Base-by-base conservation (phyloP, 2,329 filamentous ascomycete species). In the Hypocrella siamensis region DNA sequence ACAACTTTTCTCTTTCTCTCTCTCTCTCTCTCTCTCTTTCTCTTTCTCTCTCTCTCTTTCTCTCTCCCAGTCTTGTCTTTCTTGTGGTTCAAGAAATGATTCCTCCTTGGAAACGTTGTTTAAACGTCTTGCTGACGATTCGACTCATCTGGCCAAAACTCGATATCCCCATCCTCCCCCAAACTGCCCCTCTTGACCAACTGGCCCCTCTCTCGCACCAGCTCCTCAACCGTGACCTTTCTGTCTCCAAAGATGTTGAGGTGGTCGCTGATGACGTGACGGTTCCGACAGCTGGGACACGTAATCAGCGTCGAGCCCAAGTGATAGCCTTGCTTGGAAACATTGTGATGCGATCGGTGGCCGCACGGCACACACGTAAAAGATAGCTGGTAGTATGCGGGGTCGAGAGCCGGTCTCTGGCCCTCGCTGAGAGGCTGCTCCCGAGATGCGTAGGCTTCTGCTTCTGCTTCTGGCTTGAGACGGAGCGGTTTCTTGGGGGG, bases 261-360 rank as follows among this genome's bases (percentile, higher is more conserved):
- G 53, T 98, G 81, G 53, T 98, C 90, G 47, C 75, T 79, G 46
- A 98, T 96, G 42, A 98, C 60, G 59, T 98, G 90, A 17, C 85
- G 70, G 49, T 83, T 86, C 46, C 77, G 75, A 57, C 90, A 98
- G 4, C 64, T 62, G 0, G 90, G 88, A 51, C 90, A 98, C 21
- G 79, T 78, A 41, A 96, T 86, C 35, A 98, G 63, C 4, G 90
- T 79, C 2, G 84, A 88, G 22, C 90, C 90, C 40, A 77, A 67
- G 56, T 96, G 86, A 52, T 98, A 98, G 19, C 84, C 90, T 50
- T 96, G 90, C 56, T 96, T 94, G 19, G 83, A 84, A 45, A 98
- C 65, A 31, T 70, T 70, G 58, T 98, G 92, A 10, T 75, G 68
- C n/a, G 83, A 92, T 35, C 86, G 78, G 22, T 70, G 61, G 28